Base-by-base conservation (phyloP, 2,329 filamentous ascomycete genomes). In the Didymella pinodella region DNA sequence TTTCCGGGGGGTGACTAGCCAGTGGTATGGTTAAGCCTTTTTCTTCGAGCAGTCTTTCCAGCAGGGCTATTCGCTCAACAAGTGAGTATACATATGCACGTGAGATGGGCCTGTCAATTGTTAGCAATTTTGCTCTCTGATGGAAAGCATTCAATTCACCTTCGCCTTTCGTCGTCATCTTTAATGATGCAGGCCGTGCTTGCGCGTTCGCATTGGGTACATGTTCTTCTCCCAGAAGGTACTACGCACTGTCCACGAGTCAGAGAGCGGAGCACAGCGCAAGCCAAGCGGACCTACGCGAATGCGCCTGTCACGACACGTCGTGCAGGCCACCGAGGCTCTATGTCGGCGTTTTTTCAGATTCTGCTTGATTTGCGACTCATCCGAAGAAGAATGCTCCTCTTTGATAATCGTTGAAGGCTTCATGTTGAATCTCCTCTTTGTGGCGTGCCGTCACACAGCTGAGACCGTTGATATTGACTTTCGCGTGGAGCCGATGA, bases 61-160 rank as follows among this genome's bases (percentile, higher is more conserved):
- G 76, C 59, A 86, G 63, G 7, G 78, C 75, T 43, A 86, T 84
- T 4, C 84, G 79, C 25, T 83, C 82, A n/a, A 83, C 83, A 11
- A 86, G 75, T 1, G 83, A 85, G 40, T 81, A 82, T 80, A 85
- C 85, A 70, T 86, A 86, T 52, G 84, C 84, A 68, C 85, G 83
- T 20, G 83, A 86, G 32, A 86, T 85, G 7, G 84, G 84, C 36
- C 84, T 85, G 44, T 29, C 50, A 32, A 53, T 36, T 59, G 63
- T 67, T 52, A 54, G 58, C 22, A 16, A 25, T 29, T 18, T 25
- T 11, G 4, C 4, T n/a, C 45, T 4, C 16, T 2, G 8, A 25
- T 28, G 45, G 25, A 7, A 16, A 45, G 5, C 5, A n/a, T 25
- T 40, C 8, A 36, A 73, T 79, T 40, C 67, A 84, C 84, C 83